Evolutionary conservation across 371 early-diverging fungal species (phyloP), one percentile per base, ranked within the genome.

Genomic region (Phascolomyces articulosus): DNA sequence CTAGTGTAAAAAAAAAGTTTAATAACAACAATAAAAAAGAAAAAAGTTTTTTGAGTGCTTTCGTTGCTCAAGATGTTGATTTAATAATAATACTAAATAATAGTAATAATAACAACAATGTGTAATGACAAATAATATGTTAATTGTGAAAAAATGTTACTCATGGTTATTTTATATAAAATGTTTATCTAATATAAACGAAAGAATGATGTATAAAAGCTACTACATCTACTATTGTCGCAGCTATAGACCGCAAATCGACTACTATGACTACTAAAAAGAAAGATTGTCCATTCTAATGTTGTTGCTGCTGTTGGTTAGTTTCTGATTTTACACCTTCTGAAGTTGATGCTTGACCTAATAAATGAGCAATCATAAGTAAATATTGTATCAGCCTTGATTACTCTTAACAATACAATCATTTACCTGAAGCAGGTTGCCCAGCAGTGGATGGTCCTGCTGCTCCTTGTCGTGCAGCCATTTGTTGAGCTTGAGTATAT

Each of bases 251-350:
- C n/a, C n/a, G n/a, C n/a, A n/a, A n/a, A n/a, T n/a, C n/a, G n/a
- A n/a, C n/a, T n/a, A n/a, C n/a, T n/a, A n/a, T n/a, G 34, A 34
- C 34, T 34, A 44, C 18, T 44, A 44, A 8, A 18, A 44, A 44
- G 1, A 8, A 13, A 18, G 44, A 44, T 44, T 13, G 4, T 44
- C 4, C 16, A 47, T 47, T 51, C 51, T 51, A 51, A 51, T 51
- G 51, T 23, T 51, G 47, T 20, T 47, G 40, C 20, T 41, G 47
- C 27, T 59, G 44, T 27, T 59, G 60, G 11, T 24, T n/a, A 15
- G 60, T 20, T 18, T 59, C 60, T 41, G 60, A 44, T 29, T 59
- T 59, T 28, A 41, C 44, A 44, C 44, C 60, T n/a, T 59, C 60
- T 41, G 60, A 40, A 40, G 16, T 59, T 26, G 58, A 58, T 38